These are phyloP conservation scores for Mallotus repandus DNA, from an alignment of 441 rosid species.

Conservation along the genomic window DNA sequence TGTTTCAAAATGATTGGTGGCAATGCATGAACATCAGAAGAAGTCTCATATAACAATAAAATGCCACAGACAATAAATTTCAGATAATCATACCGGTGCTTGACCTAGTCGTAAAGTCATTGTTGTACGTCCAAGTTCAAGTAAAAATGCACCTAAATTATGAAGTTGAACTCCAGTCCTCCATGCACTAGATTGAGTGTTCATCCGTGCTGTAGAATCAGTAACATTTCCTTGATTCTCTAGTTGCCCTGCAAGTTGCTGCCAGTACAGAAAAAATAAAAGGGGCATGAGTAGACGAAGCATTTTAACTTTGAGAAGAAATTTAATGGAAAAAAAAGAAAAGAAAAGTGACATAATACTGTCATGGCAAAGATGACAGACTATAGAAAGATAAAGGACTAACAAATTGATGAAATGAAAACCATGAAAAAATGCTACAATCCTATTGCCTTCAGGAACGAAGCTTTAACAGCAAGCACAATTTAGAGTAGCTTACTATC, in stretches of 20 bases:
- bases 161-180: slow-evolving; percentile 51
- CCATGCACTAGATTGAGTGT: slow-evolving; percentile 47
- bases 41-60: not conserved
- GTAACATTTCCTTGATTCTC: slow-evolving; percentile 52
- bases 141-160: slow-evolving; percentile 68
- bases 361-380: not conserved
- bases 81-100: slow-evolving; percentile 48
- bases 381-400: not conserved
- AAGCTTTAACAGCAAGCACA: slow-evolving; percentile 5
- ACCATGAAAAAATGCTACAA: not conserved
- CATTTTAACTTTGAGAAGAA: slow-evolving; percentile 6
- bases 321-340: not conserved
- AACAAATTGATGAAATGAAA: not conserved
- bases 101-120: slow-evolving; percentile 75
- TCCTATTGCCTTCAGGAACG: not conserved
- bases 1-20: slow-evolving; percentile 32
- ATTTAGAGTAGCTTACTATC: not conserved
- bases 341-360: not conserved
- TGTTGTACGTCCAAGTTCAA: slow-evolving; percentile 77
- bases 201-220: slow-evolving; percentile 38
- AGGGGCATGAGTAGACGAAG: not conserved
- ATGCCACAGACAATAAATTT: slow-evolving; percentile 14
- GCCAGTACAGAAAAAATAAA: slow-evolving; percentile 20
- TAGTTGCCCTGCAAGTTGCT: slow-evolving; percentile 59
- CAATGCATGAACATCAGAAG: slow-evolving; percentile 9